These are phyloP conservation scores for Xanthoparmelia taractica DNA, from an alignment of 495 filamentous ascomycete species.

Conservation along the genomic window DNA sequence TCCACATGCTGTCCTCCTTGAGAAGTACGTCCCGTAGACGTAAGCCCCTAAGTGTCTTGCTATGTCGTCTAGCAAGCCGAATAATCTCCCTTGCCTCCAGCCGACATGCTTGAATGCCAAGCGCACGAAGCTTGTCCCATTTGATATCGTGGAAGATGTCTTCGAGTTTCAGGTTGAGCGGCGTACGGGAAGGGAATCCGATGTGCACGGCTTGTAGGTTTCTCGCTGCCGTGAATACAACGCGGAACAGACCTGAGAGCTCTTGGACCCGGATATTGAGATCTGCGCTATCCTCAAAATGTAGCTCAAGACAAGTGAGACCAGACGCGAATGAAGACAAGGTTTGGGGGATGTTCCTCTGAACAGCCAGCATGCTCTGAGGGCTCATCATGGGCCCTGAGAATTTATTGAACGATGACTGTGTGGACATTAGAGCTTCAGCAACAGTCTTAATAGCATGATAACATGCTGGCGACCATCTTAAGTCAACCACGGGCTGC, in stretches of 20 bases:
- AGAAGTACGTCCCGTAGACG: constrained; percentile 52
- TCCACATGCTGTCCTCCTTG: constrained; percentile 52
- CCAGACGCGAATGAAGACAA: constrained; percentile 47
- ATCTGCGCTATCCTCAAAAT: constrained; percentile 51
- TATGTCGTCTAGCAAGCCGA: constrained; percentile 47
- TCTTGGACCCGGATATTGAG: constrained; percentile 47
- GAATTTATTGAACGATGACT: constrained; percentile 51
- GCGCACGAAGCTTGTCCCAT: constrained; percentile 53
- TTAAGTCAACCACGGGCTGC: constrained; percentile 35
- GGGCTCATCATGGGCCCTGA: constrained; percentile 59
- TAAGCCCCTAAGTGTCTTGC: constrained; percentile 48
- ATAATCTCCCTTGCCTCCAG: constrained; percentile 54
- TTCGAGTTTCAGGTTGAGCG: constrained; percentile 50
- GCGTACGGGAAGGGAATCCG: constrained; percentile 51
- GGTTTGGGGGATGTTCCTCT: constrained; percentile 38
- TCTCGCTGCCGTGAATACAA: constrained; percentile 50
- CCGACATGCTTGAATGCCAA: constrained; percentile 60
- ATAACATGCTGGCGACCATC: constrained; percentile 57
- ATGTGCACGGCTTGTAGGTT: constrained; percentile 60
- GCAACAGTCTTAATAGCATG: constrained; percentile 53
- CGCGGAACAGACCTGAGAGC: constrained; percentile 48
- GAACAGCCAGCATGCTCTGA: constrained; percentile 46
- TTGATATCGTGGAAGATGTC: constrained; percentile 54
- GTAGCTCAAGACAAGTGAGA: constrained; percentile 51
- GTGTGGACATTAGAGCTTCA: constrained; percentile 47